Percentiles rank a stretch among this genome's conserved stretches.
These are phyloP conservation scores for Rhododendron kiyosumense DNA, from an alignment of 148 eudicot genomes.

Conservation along the genomic window DNA sequence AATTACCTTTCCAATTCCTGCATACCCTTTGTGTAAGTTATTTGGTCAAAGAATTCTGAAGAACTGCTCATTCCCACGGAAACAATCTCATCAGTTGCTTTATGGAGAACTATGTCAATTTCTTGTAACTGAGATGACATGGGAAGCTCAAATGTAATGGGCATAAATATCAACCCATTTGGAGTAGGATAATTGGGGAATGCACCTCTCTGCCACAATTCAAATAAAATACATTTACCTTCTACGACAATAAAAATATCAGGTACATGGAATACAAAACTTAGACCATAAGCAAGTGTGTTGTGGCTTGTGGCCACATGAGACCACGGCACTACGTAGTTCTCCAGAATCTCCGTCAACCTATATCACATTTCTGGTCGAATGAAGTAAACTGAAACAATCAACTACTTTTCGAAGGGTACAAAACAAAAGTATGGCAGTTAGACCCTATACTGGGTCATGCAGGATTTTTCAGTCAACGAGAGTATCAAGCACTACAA, in stretches of 20 bases:
- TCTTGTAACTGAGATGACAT: conserved; percentile 60
- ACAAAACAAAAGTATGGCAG: background rate
- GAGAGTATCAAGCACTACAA: background rate
- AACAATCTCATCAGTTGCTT: conserved; percentile 87
- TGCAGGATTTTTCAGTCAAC: background rate
- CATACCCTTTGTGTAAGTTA: conserved; percentile 64
- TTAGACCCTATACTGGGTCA: background rate
- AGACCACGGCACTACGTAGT: background rate
- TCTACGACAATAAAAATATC: conserved; percentile 6
- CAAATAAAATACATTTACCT: conserved; percentile 20
- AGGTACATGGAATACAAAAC: background rate
- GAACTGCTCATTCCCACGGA: conserved; percentile 58
- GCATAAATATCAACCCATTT: conserved; percentile 75
- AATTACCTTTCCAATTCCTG: conserved; percentile 60
- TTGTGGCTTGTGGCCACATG: background rate
- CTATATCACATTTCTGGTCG: background rate
- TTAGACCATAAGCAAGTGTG: background rate
- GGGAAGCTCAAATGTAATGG: conserved; percentile 68
- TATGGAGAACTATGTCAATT: conserved; percentile 74
- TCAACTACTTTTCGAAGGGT: background rate
- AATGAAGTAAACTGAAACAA: background rate
- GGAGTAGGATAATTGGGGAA: conserved; percentile 60
- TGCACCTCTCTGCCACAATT: conserved; percentile 86
- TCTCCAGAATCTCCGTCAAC: background rate
- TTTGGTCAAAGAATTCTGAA: conserved; percentile 37